phyloP scores from a whole-genome alignment of 176 grass and related monocot species.

The Cenchrus fungigraminus region DNA sequence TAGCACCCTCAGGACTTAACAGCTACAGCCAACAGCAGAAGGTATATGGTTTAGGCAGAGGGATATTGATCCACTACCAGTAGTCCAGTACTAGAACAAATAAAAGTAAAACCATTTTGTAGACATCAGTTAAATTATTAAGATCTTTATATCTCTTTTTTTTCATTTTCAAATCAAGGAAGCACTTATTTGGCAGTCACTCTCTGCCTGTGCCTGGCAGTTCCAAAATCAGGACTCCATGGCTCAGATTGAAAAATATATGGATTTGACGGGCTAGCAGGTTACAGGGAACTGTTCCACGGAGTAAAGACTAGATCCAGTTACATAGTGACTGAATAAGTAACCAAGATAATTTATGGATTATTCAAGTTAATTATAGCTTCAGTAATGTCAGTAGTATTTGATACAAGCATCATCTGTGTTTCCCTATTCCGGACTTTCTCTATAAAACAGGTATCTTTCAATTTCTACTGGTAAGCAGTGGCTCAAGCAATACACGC shows the following conservation, averaged over 20 bases:
- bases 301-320: neutral
- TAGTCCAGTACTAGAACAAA: neutral
- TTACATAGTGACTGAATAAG: neutral
- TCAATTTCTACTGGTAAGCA: neutral
- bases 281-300: neutral
- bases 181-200: neutral
- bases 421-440: neutral
- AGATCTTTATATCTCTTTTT: neutral
- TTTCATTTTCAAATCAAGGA: slow-evolving; percentile 31
- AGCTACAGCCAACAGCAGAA: neutral
- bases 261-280: neutral
- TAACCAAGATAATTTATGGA: slow-evolving; percentile 14
- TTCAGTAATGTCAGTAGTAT: neutral
- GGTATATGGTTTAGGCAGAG: neutral
- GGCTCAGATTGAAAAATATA: neutral
- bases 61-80: neutral
- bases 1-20: neutral
- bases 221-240: neutral
- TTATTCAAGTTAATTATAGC: neutral
- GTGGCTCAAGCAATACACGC: neutral
- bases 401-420: neutral
- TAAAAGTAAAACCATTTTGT: slow-evolving; percentile 18
- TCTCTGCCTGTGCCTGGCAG: neutral
- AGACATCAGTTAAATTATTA: neutral
- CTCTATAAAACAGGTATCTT: neutral